Percentiles rank a stretch among this genome's conserved stretches.
phyloP scores from a whole-genome alignment of 1,139 yeast species.

The Meyerozyma carpophila region DNA sequence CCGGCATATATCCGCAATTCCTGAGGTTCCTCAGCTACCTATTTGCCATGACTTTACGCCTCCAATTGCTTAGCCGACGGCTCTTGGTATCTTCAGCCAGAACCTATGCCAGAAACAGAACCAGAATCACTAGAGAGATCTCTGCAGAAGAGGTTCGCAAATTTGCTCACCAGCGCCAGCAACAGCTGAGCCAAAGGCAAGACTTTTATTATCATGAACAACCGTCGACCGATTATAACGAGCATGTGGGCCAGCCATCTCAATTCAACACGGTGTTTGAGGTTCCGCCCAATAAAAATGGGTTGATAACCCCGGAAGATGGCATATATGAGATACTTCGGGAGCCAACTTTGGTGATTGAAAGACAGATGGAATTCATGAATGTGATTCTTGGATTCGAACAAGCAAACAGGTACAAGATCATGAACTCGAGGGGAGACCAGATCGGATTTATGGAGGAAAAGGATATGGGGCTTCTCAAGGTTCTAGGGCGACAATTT shows the following conservation, averaged over 20 bases:
- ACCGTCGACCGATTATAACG: constrained; percentile 19
- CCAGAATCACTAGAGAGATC: constrained; percentile 32
- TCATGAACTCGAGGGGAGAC: constrained; percentile 69
- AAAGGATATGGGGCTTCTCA: constrained; percentile 65
- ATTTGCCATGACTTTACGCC: neutral
- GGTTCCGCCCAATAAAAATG: constrained; percentile 38
- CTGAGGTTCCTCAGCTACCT: too few relatives aligned
- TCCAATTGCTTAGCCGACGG: neutral
- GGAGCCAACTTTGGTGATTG: constrained; percentile 82
- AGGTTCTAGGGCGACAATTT: constrained; percentile 72
- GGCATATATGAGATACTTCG: constrained; percentile 52
- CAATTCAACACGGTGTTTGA: constrained; percentile 25
- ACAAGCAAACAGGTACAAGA: constrained; percentile 76
- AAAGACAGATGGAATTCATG: constrained; percentile 83
- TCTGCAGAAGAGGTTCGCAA: constrained; percentile 31
- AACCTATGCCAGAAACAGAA: constrained; percentile 11
- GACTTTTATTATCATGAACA: constrained; percentile 27
- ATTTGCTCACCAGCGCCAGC: constrained; percentile 15
- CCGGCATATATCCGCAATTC: neutral
- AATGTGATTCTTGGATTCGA: constrained; percentile 84
- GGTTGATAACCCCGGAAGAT: constrained; percentile 48
- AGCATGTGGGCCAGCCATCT: constrained; percentile 17
- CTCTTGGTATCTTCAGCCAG: neutral
- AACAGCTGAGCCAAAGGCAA: constrained; percentile 6
- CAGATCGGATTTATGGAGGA: constrained; percentile 80